Evolutionary conservation across 2,329 filamentous ascomycete species (phyloP).

Genomic region (Fonsecaea multimorphosa): DNA sequence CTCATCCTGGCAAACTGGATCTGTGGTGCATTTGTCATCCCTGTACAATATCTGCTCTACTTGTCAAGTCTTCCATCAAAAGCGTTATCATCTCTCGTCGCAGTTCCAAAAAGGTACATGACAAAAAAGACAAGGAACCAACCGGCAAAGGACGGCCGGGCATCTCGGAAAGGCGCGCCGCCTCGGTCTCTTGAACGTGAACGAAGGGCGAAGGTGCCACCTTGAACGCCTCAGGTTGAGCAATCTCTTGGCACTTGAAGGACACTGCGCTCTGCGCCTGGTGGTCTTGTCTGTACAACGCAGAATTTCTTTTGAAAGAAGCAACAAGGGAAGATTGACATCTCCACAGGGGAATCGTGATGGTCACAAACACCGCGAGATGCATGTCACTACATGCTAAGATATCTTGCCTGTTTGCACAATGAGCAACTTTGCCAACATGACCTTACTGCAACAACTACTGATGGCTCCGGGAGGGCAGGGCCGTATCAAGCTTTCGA

Average conservation of each 20-base stretch:
- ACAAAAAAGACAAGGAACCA: conserved; percentile 16
- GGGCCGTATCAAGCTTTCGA: background rate
- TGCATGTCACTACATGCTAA: background rate
- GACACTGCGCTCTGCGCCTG: background rate
- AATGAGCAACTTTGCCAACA: background rate
- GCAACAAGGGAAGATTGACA: background rate
- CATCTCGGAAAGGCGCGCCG: conserved; percentile 14
- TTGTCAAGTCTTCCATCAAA: conserved; percentile 44
- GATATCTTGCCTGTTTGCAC: background rate
- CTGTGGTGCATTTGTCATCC: conserved; percentile 46
- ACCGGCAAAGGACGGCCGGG: conserved; percentile 20
- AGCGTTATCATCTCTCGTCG: conserved; percentile 28
- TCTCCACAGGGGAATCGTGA: background rate
- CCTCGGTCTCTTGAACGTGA: conserved; percentile 26
- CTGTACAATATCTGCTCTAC: conserved; percentile 44
- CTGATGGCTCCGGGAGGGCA: background rate
- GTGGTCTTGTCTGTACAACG: background rate
- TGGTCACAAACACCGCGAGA: background rate
- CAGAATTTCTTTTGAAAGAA: background rate
- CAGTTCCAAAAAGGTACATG: conserved; percentile 25
- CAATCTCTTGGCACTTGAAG: background rate
- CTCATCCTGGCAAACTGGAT: conserved; percentile 47
- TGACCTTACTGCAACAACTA: background rate
- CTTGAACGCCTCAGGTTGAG: background rate
- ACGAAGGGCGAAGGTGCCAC: conserved; percentile 20